phyloP scores from a whole-genome alignment of 495 filamentous ascomycete genomes.

The Xylaria telfairii region DNA sequence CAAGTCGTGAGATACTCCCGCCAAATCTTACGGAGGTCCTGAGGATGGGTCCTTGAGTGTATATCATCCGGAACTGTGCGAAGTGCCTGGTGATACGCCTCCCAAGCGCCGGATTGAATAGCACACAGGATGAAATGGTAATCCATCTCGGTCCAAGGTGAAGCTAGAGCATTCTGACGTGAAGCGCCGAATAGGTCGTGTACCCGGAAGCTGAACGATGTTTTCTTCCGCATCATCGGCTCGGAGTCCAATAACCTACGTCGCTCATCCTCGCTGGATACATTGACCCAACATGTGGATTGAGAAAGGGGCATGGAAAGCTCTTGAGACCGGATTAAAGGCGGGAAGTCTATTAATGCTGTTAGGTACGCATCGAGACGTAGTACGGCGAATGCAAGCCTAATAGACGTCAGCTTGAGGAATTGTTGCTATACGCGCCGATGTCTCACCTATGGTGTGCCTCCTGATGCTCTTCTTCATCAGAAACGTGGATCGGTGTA shows the following conservation, averaged over 20 bases:
- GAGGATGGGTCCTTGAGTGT: conserved; percentile 6
- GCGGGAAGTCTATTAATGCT: conserved; percentile 31
- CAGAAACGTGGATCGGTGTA: conserved; percentile 17
- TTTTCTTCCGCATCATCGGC: conserved; percentile 29
- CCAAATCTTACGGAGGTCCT: conserved; percentile 20
- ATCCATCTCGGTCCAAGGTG: conserved; percentile 29
- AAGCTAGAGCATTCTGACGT: conserved; percentile 23
- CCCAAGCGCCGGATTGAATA: conserved; percentile 35
- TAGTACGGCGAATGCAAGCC: conserved; percentile 35
- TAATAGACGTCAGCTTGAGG: conserved; percentile 8
- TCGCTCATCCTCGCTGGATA: conserved; percentile 32
- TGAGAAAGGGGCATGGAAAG: conserved; percentile 35
- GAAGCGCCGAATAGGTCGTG: conserved; percentile 27
- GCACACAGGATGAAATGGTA: conserved; percentile 40
- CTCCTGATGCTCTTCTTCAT: conserved; percentile 5
- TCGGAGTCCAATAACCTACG: conserved; percentile 30
- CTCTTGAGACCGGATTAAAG: conserved; percentile 38
- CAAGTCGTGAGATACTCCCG: conserved; percentile 27
- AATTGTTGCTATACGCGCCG: neutral
- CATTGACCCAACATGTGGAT: conserved; percentile 24
- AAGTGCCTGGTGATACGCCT: conserved; percentile 32
- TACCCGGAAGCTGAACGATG: conserved; percentile 32
- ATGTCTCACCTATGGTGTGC: neutral
- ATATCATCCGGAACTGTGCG: conserved; percentile 31
- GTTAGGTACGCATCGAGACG: conserved; percentile 38